phyloP scores from a whole-genome alignment of 768 basidiomycete genomes.

The Tricholoma sp. region DNA sequence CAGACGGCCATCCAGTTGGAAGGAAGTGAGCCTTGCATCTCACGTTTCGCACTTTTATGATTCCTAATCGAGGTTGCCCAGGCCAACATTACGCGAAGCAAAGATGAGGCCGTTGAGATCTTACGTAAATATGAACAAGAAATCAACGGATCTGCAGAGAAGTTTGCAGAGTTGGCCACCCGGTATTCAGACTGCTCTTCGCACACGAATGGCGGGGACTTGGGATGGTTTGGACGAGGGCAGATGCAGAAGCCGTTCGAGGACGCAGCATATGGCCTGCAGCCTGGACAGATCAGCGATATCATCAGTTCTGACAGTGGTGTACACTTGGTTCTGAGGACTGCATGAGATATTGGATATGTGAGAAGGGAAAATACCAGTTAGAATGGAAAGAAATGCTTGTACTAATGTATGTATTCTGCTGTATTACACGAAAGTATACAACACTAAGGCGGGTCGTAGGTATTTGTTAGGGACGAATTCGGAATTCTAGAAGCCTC shows the following conservation, averaged over 20 bases:
- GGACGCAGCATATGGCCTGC: constrained; percentile 71
- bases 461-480: not conserved
- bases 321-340: constrained; percentile 89
- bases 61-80: constrained; percentile 22
- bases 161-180: constrained; percentile 72
- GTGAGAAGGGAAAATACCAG: not conserved
- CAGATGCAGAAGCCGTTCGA: constrained; percentile 99
- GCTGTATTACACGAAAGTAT: not conserved
- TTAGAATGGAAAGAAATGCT: not conserved
- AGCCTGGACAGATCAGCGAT: constrained; percentile 73
- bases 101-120: constrained; percentile 85
- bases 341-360: constrained; percentile 42
- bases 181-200: constrained; percentile 88
- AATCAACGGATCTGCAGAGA: constrained; percentile 52
- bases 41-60: not conserved
- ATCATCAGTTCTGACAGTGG: constrained; percentile 90
- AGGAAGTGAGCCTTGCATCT: constrained; percentile 50
- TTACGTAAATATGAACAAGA: constrained; percentile 57
- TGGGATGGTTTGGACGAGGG: constrained; percentile 78
- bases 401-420: constrained; percentile 1
- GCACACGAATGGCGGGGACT: constrained; percentile 76
- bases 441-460: not conserved
- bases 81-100: constrained; percentile 76
- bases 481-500: not conserved
- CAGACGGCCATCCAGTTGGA: constrained; percentile 78